These are phyloP conservation scores for Beauveria rudraprayagi DNA, from an alignment of 2,329 filamentous ascomycete species.

Conservation along the genomic window DNA sequence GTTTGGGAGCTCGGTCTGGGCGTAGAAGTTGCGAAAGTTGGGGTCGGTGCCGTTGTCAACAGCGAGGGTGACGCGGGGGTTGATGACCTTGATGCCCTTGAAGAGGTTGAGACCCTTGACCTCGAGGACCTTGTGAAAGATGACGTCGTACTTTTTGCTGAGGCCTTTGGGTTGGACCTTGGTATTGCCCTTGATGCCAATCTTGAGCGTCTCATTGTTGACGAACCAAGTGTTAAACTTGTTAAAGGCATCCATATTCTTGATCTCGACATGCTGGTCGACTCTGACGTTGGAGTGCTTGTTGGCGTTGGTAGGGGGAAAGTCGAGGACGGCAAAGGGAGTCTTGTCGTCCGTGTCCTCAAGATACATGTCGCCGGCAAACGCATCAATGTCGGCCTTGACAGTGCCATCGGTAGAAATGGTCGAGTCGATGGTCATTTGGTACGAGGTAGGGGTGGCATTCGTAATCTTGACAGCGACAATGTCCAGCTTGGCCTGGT, in stretches of 20 bases:
- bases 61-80: constrained; percentile 38
- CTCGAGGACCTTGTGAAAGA: constrained; percentile 48
- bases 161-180: constrained; percentile 43
- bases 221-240: constrained; percentile 49
- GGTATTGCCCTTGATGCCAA: constrained; percentile 46
- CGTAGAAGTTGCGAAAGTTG: constrained; percentile 49
- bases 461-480: constrained; percentile 48
- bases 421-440: constrained; percentile 48
- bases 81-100: constrained; percentile 42
- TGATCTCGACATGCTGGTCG: constrained; percentile 39
- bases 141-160: constrained; percentile 37
- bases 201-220: constrained; percentile 38
- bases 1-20: constrained; percentile 54
- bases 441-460: constrained; percentile 35
- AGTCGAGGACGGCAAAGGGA: constrained; percentile 42
- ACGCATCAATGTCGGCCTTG: constrained; percentile 42
- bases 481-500: constrained; percentile 44
- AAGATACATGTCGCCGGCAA: constrained; percentile 47
- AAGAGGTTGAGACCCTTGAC: constrained; percentile 48
- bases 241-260: constrained; percentile 40
- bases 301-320: constrained; percentile 43
- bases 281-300: constrained; percentile 44
- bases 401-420: constrained; percentile 44
- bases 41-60: constrained; percentile 27
- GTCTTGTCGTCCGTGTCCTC: constrained; percentile 38